Percentiles rank a stretch among this genome's conserved stretches.
phyloP scores from a whole-genome alignment of 331 rosid genomes.

The Telfairia occidentalis region DNA sequence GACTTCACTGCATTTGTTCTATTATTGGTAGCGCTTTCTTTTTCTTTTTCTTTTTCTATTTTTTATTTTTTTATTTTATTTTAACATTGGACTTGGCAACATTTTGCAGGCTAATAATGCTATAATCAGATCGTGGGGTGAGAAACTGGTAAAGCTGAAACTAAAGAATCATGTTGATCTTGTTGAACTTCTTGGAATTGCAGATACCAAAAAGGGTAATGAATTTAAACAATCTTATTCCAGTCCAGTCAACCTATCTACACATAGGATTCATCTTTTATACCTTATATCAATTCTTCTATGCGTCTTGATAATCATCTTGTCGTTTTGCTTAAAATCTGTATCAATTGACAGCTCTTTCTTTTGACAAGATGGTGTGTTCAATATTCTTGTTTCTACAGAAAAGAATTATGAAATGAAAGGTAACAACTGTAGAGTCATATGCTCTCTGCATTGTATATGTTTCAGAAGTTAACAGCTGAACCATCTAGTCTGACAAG shows the following conservation, averaged over 20 bases:
- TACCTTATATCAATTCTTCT: not conserved
- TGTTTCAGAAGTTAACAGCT: not conserved
- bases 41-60: too few relatives aligned
- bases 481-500: not conserved
- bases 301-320: too few relatives aligned
- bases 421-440: not conserved
- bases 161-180: conserved; percentile 87
- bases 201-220: conserved; percentile 67
- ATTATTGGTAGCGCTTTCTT: not conserved
- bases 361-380: not conserved
- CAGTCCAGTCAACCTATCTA: not conserved
- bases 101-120: conserved; percentile 56
- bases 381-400: not conserved
- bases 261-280: not conserved
- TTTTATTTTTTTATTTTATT: too few relatives aligned
- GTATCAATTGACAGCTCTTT: not conserved
- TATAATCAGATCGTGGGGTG: conserved; percentile 82
- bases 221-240: not conserved
- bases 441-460: not conserved
- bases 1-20: not conserved
- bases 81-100: not conserved
- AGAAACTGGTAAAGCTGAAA: conserved; percentile 62
- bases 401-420: not conserved
- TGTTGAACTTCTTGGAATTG: conserved; percentile 89
- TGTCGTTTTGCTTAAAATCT: not conserved